Percentiles rank a stretch among this genome's conserved stretches.
phyloP scores from a whole-genome alignment of 148 eudicot genomes.

The Drosera capensis region DNA sequence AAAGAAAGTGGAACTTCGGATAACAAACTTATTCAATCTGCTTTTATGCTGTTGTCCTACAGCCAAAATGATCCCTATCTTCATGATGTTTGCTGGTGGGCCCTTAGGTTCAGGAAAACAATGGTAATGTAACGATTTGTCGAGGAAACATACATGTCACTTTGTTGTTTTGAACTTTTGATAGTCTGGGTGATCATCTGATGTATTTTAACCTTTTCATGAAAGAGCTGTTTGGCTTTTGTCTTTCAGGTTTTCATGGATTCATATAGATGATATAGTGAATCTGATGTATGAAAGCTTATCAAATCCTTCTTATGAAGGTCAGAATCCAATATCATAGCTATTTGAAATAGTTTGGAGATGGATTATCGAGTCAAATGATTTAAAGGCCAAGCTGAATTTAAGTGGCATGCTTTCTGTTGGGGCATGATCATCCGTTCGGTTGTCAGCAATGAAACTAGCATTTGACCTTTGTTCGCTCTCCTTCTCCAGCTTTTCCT shows the following conservation, averaged over 20 bases:
- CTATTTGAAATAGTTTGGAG: neutral
- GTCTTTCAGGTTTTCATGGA: conserved; percentile 99
- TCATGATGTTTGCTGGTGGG: conserved; percentile 99
- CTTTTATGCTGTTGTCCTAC: conserved; percentile 12
- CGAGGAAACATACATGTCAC: neutral
- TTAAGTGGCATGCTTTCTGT: too few relatives aligned
- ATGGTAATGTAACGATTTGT: conserved; percentile 39
- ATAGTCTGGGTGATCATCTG: too few relatives aligned
- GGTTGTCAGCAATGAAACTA: too few relatives aligned
- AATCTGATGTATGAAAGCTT: conserved; percentile 78
- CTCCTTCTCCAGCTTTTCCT: too few relatives aligned
- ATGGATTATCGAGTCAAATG: too few relatives aligned
- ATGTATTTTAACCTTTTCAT: too few relatives aligned
- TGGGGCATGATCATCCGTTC: too few relatives aligned
- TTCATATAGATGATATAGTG: conserved; percentile 92
- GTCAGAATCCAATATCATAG: conserved; percentile 12
- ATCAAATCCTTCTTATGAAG: conserved; percentile 68
- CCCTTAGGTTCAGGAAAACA: conserved; percentile 95
- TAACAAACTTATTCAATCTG: neutral
- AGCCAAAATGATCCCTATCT: conserved; percentile 98
- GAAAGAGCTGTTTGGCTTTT: neutral
- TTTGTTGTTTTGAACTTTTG: neutral
- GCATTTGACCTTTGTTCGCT: too few relatives aligned
- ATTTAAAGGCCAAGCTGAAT: neutral
- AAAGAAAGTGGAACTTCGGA: neutral